Conservation (phyloP, 768 basidiomycete species). For the button mushroom (Agaricus bisporus) region DNA sequence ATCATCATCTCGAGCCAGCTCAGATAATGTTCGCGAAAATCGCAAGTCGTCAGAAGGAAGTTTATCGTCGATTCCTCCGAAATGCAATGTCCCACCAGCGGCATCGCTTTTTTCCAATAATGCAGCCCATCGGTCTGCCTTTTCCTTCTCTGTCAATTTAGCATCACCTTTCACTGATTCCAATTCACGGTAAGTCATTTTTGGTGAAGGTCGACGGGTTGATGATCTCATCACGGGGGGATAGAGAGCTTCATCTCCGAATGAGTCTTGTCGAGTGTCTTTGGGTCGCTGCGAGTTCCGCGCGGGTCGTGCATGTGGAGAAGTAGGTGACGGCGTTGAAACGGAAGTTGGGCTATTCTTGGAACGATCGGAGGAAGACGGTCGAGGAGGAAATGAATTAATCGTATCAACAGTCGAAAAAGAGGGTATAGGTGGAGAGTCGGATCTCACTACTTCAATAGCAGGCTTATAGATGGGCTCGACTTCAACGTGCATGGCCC, state of each 20-base stretch:
- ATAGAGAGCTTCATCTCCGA: conserved; percentile 8
- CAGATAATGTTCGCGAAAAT: conserved; percentile 9
- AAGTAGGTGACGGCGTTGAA: conserved; percentile 12
- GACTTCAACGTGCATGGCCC: conserved; percentile 8
- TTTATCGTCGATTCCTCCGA: conserved; percentile 29
- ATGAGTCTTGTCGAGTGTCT: conserved; percentile 17
- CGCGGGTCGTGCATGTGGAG: conserved; percentile 25
- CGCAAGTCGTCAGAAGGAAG: conserved; percentile 17
- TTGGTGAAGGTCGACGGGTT: neutral
- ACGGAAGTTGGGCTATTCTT: conserved; percentile 7
- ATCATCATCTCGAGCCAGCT: conserved; percentile 10
- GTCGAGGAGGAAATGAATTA: conserved; percentile 34
- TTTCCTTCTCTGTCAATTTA: conserved; percentile 57
- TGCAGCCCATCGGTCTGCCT: conserved; percentile 66
- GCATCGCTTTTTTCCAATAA: conserved; percentile 56
- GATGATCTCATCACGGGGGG: neutral
- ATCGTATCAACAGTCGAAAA: conserved; percentile 42
- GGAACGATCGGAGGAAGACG: conserved; percentile 7
- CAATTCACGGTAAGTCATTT: conserved; percentile 44
- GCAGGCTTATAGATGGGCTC: conserved; percentile 3
- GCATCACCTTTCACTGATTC: conserved; percentile 26
- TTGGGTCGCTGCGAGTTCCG: conserved; percentile 20
- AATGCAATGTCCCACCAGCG: conserved; percentile 70
- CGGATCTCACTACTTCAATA: conserved; percentile 6
- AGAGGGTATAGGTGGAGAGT: conserved; percentile 42